Base-by-base conservation (phyloP, 2,329 filamentous ascomycete genomes). In the Sporothrix globosa region DNA sequence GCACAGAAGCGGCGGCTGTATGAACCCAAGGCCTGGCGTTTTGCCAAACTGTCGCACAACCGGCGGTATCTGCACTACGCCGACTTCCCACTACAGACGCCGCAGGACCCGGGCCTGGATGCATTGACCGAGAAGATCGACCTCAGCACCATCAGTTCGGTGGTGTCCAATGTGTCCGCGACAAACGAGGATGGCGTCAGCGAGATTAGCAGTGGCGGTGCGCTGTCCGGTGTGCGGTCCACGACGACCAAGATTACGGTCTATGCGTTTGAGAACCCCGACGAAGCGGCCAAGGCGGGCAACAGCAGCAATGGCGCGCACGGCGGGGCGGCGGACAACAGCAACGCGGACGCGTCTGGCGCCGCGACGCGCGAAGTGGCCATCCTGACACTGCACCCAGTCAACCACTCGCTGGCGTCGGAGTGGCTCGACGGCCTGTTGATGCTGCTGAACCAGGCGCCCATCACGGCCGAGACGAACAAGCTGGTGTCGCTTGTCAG, bases 391-490 rank as follows among this genome's bases (percentile, higher is more conserved):
- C 85, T 99, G 68, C 90, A 93, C 79, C 94, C 95, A 6, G 83
- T 89, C 71, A 92, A 89, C 71, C 91, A 96, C 77, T 92, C 89
- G 74, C 83, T 96, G 63, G 96, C 96, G 11, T 96, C 93, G 0
- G 96, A 99, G 81, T 99, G 96, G 96, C 85, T 99, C 5, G 96
- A 99, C 78, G 96, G 96, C 0, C 82, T 99, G 74, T 85, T 98
- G 70, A 97, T 99, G 93, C 84, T 99, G 69, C 85, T 99, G 30
- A 93, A 96, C 77, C 96, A 99, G 80, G 89, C 94, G 71, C 96
- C 96, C 24, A 97, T 99, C 78, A 99, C 96, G n/a, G 88, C 93
- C 2, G 95, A 98, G 81, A 98, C 96, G 48, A 95, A 91, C 78
- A 96, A 96, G 80, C 83, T 98, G 73, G 90, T 97, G 69, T 89